Evolutionary conservation across 2,329 filamentous ascomycete genomes (phyloP).

Genomic region (Penicillium corylophilum): DNA sequence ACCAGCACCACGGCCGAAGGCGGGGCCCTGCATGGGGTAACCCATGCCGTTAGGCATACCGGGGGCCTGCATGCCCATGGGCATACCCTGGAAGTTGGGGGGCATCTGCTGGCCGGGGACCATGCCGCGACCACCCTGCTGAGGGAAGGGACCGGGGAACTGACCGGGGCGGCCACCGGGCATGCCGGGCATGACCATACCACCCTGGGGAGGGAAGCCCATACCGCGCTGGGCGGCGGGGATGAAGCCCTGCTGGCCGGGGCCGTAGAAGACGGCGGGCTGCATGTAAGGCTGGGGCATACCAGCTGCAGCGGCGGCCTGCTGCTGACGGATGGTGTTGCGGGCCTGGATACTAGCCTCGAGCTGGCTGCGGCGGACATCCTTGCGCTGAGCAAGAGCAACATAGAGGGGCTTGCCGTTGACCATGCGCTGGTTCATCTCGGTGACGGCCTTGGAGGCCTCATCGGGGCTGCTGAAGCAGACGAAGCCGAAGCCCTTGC

Average conservation of each 20-base stretch:
- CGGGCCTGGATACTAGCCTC: constrained; percentile 99
- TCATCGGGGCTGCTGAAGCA: constrained; percentile 99
- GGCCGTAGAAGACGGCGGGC: constrained; percentile 87
- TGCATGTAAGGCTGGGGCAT: constrained; percentile 83
- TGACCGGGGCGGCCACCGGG: constrained; percentile 82
- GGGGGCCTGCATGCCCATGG: constrained; percentile 60
- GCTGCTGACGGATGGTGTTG: constrained; percentile 98
- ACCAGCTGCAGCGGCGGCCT: constrained; percentile 85
- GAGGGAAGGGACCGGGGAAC: constrained; percentile 77
- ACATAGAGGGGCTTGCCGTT: constrained; percentile 96
- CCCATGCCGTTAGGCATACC: constrained; percentile 76
- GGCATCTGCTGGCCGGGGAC: constrained; percentile 81
- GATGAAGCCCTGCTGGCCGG: constrained; percentile 62
- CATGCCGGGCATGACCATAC: constrained; percentile 62
- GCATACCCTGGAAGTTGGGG: constrained; percentile 76
- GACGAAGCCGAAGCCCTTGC: constrained; percentile 99
- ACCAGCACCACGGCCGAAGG: constrained; percentile 64
- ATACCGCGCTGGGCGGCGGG: constrained; percentile 59
- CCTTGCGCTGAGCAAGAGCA: constrained; percentile 97
- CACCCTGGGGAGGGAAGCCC: constrained; percentile 58
- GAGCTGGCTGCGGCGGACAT: constrained; percentile 98
- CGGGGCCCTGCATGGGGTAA: constrained; percentile 79
- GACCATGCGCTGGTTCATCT: constrained; percentile 99
- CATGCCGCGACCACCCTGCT: constrained; percentile 83
- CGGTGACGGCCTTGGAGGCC: constrained; percentile 96